Percentiles rank a stretch among this genome's conserved stretches.
These are phyloP conservation scores for Nicotiana attenuata DNA, from an alignment of 257 asterid species.

Conservation along the genomic window DNA sequence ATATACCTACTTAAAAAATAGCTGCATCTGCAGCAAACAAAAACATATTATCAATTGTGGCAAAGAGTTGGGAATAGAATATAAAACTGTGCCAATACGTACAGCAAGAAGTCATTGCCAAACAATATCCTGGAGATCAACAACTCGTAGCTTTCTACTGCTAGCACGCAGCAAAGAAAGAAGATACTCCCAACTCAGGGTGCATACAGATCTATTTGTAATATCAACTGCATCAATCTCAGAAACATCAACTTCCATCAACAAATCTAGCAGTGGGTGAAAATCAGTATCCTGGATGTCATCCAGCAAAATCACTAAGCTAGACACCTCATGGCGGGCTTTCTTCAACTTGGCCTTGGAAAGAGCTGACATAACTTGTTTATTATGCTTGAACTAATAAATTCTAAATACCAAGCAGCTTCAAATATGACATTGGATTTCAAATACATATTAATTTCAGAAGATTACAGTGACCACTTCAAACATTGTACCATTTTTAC, in stretches of 20 bases:
- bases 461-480: no score
- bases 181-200: conserved; percentile 52
- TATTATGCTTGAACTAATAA: conserved; percentile 12
- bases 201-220: conserved; percentile 58
- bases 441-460: no score
- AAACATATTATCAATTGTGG: background rate
- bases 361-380: conserved; percentile 51
- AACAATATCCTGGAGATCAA: conserved; percentile 77
- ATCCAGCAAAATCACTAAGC: conserved; percentile 52
- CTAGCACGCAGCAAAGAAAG: conserved; percentile 58
- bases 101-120: conserved; percentile 79
- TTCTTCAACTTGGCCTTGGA: conserved; percentile 73
- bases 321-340: conserved; percentile 47
- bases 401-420: no score
- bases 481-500: no score
- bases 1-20: background rate
- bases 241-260: conserved; percentile 56
- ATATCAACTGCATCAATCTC: conserved; percentile 89
- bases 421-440: no score
- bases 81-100: conserved; percentile 27
- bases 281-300: conserved; percentile 65
- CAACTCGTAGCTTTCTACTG: conserved; percentile 66
- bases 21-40: background rate
- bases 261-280: conserved; percentile 57
- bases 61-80: background rate